These are phyloP conservation scores for Rhexocercosporidium sp. DNA, from an alignment of 2,329 filamentous ascomycete species.

Conservation along the genomic window DNA sequence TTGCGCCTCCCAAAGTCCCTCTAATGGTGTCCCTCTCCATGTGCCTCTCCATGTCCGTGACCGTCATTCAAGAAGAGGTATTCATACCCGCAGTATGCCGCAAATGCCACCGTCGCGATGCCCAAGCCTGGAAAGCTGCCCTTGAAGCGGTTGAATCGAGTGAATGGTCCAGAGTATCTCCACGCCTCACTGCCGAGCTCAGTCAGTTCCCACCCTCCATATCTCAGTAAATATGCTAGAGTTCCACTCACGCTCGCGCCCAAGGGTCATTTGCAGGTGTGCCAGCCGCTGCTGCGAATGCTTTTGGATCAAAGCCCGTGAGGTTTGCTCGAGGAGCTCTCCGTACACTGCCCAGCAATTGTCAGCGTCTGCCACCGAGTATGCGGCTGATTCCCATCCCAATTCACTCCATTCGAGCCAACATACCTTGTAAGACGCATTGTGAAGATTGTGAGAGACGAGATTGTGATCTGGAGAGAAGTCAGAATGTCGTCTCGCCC, in stretches of 20 bases:
- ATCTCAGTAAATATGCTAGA: neutral
- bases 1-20: conserved; percentile 15
- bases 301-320: conserved; percentile 89
- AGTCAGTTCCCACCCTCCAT: conserved; percentile 19
- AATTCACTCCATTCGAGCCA: conserved; percentile 18
- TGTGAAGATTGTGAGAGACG: conserved; percentile 28
- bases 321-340: conserved; percentile 65
- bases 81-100: conserved; percentile 88
- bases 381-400: neutral
- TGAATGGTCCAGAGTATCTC: conserved; percentile 90
- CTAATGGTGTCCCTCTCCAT: conserved; percentile 65
- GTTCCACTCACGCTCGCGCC: conserved; percentile 62
- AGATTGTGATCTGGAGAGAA: conserved; percentile 26
- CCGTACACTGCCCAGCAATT: conserved; percentile 36
- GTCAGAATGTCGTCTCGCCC: neutral
- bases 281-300: conserved; percentile 75
- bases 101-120: conserved; percentile 90
- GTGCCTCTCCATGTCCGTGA: conserved; percentile 60
- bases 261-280: conserved; percentile 67
- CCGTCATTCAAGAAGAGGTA: conserved; percentile 82
- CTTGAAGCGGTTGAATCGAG: conserved; percentile 88
- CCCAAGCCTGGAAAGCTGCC: conserved; percentile 87
- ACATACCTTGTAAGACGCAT: conserved; percentile 43
- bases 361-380: conserved; percentile 21
- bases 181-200: conserved; percentile 88